Evolutionary conservation across 768 basidiomycete species (phyloP), one percentile per base, ranked within the genome.

Genomic region (Coprinellus aureogranulatus): DNA sequence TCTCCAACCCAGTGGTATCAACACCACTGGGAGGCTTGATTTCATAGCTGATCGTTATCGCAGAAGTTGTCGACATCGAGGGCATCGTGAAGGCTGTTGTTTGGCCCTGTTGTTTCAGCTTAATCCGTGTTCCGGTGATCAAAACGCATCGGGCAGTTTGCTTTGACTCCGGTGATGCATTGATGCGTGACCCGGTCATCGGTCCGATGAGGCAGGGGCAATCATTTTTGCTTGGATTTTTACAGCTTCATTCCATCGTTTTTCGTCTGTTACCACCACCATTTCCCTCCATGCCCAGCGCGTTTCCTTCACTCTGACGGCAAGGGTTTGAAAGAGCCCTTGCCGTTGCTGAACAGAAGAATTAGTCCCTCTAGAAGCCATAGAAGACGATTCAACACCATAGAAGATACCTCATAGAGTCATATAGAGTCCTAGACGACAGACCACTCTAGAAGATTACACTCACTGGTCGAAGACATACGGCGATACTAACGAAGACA

Each of bases 31-130:
- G 82, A 26, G 77, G 75, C 52, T 73, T 69, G 58, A 82, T 69
- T 23, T 75, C 65, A 61, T 83, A 82, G 53, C 70, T 68, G 63
- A 80, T 71, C 18, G 70, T 71, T 59, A 82, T 49, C 44, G 41
- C 41, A 18, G 53, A 47, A 12, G 54, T 45, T 41, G 53, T 40
- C 23, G 52, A 34, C 49, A 37, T 52, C 5, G 41, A 49, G 26
- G 67, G 66, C 62, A 68, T 68, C 28, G 51, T 23, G 31, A 46
- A 55, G 40, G 54, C 27, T 50, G 28, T 41, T 69, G 53, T 71
- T 69, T 66, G 58, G 42, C 10, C 31, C 18, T 70, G 53, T 66
- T 70, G 59, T 34, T 14, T 30, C 14, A 18, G 14, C 50, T 16
- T 20, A 18, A 30, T 5, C 41, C 41, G 20, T 8, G 9, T n/a